Conservation (phyloP, 2,329 filamentous ascomycete species). For the Tolypocladium cylindrosporum region DNA sequence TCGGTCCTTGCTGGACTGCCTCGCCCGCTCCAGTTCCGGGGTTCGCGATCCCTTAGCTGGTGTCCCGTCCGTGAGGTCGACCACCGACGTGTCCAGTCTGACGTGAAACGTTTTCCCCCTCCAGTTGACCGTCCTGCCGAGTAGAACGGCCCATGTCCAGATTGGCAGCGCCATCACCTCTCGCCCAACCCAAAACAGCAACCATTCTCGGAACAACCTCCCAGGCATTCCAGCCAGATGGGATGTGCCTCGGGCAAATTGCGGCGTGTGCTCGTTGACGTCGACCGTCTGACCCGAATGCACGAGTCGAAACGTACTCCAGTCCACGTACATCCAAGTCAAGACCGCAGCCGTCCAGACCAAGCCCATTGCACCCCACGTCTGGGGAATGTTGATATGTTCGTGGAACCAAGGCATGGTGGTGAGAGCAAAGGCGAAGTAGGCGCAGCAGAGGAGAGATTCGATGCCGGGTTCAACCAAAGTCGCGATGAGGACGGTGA, state of each 20-base stretch:
- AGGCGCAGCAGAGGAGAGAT: constrained; percentile 70
- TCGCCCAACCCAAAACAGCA: constrained; percentile 73
- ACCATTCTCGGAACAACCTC: constrained; percentile 60
- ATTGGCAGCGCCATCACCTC: constrained; percentile 78
- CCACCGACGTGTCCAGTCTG: constrained; percentile 72
- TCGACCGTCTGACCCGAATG: constrained; percentile 66
- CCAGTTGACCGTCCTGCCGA: constrained; percentile 85
- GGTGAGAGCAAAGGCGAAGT: constrained; percentile 70
- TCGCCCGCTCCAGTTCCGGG: constrained; percentile 11
- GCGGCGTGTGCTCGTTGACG: constrained; percentile 61
- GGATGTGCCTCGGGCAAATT: constrained; percentile 50
- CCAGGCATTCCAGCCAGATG: constrained; percentile 27
- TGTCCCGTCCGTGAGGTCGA: constrained; percentile 19
- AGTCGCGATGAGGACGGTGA: constrained; percentile 81
- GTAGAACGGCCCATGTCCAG: constrained; percentile 81
- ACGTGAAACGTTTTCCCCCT: constrained; percentile 75
- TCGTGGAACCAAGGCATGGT: constrained; percentile 55
- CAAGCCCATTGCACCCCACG: constrained; percentile 55
- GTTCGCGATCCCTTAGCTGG: constrained; percentile 5
- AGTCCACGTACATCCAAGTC: constrained; percentile 68
- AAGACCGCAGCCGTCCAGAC: constrained; percentile 58
- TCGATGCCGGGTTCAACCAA: constrained; percentile 90
- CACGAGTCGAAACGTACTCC: constrained; percentile 60
- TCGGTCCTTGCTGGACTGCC: constrained; percentile 14
- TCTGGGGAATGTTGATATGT: constrained; percentile 43